phyloP scores from a whole-genome alignment of 2,329 filamentous ascomycete genomes.

The Fusarium sp. region DNA sequence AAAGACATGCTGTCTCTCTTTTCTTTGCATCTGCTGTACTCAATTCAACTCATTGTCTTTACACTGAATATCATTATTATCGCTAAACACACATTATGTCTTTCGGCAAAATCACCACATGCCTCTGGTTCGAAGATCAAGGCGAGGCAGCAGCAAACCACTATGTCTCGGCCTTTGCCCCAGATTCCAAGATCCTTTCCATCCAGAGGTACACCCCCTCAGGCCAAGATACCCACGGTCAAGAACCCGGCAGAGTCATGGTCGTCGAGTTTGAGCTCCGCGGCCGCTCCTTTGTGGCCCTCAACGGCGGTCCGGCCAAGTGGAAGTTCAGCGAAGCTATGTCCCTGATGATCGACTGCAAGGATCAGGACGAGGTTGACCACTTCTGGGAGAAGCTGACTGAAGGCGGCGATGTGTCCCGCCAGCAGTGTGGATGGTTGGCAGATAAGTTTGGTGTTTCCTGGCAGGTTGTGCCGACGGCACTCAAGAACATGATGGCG shows the following conservation, averaged over 20 bases:
- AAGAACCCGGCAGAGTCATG: constrained; percentile 50
- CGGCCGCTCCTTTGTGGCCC: constrained; percentile 56
- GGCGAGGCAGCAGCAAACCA: constrained; percentile 58
- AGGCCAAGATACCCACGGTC: constrained; percentile 41
- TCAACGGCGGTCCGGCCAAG: constrained; percentile 59
- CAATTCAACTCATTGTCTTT: background rate
- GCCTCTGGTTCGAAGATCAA: constrained; percentile 59
- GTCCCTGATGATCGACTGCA: constrained; percentile 60
- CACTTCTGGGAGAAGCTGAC: constrained; percentile 61
- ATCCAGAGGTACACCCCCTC: constrained; percentile 51
- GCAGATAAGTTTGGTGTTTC: constrained; percentile 60
- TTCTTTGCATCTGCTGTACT: background rate
- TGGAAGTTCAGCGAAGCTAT: constrained; percentile 58
- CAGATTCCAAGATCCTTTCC: constrained; percentile 54
- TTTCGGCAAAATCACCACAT: constrained; percentile 48
- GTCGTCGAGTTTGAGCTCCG: constrained; percentile 56
- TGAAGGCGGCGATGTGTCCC: constrained; percentile 55
- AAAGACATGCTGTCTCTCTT: background rate
- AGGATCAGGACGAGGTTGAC: constrained; percentile 61
- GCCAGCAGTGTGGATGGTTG: constrained; percentile 61
- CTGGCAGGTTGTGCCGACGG: constrained; percentile 62
- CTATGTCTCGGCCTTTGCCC: constrained; percentile 58
- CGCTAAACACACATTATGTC: constrained; percentile 31
- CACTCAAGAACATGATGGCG: constrained; percentile 53
- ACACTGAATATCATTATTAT: background rate